A percentile compares a stretch with the other conserved stretches of the same genome.
phyloP scores from a whole-genome alignment of 805 yeast species.

The Starmerella floris region DNA sequence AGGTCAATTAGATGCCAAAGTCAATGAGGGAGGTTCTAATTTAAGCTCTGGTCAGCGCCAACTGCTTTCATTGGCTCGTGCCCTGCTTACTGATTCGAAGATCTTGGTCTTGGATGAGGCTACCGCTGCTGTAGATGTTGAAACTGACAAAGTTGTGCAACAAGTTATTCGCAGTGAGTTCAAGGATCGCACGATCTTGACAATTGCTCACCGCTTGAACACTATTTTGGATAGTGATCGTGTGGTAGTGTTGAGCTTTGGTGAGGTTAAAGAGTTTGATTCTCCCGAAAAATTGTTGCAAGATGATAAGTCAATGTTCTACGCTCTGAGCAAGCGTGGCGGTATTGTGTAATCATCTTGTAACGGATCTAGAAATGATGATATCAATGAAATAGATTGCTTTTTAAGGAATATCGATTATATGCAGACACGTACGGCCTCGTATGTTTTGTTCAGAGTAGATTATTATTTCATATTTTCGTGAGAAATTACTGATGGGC shows the following conservation, averaged over 20 bases:
- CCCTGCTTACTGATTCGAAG: slow-evolving; percentile 60
- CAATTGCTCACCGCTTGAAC: slow-evolving; percentile 81
- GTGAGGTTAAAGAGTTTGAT: slow-evolving; percentile 67
- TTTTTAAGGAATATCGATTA: too few relatives aligned
- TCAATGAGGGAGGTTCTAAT: slow-evolving; percentile 73
- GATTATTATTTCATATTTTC: too few relatives aligned
- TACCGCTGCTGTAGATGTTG: slow-evolving; percentile 80
- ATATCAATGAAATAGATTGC: too few relatives aligned
- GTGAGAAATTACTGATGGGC: too few relatives aligned
- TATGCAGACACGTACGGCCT: too few relatives aligned
- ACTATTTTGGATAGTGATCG: slow-evolving; percentile 77
- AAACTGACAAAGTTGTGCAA: slow-evolving; percentile 69
- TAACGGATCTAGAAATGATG: too few relatives aligned
- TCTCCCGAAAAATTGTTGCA: slow-evolving; percentile 54
- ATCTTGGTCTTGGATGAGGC: slow-evolving; percentile 78
- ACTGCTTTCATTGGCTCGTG: slow-evolving; percentile 70
- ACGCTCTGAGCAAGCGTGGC: slow-evolving; percentile 68
- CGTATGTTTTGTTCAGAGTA: too few relatives aligned
- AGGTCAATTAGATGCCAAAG: slow-evolving; percentile 41
- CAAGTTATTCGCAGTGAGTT: slow-evolving; percentile 65
- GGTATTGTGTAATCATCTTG: slow-evolving; percentile 35
- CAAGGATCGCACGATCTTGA: slow-evolving; percentile 61
- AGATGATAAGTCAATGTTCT: slow-evolving; percentile 56
- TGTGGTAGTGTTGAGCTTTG: slow-evolving; percentile 61
- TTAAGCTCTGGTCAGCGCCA: slow-evolving; percentile 83